Base-by-base conservation (phyloP, 495 filamentous ascomycete species). In the Letharia columbiana region DNA sequence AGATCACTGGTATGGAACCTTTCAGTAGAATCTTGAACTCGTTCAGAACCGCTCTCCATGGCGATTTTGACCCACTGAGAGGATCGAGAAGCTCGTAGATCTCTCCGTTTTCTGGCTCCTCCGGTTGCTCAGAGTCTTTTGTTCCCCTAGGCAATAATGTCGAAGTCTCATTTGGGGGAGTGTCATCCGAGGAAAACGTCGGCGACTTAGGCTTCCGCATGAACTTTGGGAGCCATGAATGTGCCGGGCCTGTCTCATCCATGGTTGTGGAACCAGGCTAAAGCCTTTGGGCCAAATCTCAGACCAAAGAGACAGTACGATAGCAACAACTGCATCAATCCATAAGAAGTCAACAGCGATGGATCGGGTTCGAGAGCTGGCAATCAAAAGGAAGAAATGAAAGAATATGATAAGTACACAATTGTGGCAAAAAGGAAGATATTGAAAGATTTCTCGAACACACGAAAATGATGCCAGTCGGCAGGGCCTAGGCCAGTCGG, bases 1-100 rank as follows among this genome's bases (percentile, higher is more conserved):
- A 75, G 70, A 96, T 93, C 4, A 96, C 90, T 0, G 92, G 92
- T 4, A 89, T 75, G 0, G 91, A 89, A 20, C 82, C 83, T 68
- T 82, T 86, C 17, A 90, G 75, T 31, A 96, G 78, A 23, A 88
- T 73, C 75, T 82, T 82, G 69, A 91, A 86, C 73, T 96, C 92
- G 2, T 75, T 68, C 13, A 90, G 72, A 64, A 83, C 70, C 3
- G 75, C 70, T 37, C 60, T 61, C 59, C 63, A 66, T 12, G 50
- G 60, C 18, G 72, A 57, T 20, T 60, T 65, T 23, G 45, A 58
- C 15, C 69, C 64, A 31, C 69, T 64, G 12, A 69, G 63, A 6
- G 65, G 58, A 15, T 71, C 63, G 12, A 69, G 62, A 10, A 68
- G 63, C 10, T 66, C 63, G 37, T 64, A 49, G 11, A 56, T 52